phyloP scores from a whole-genome alignment of 306 rosid species.

The Citrullus amarus region DNA sequence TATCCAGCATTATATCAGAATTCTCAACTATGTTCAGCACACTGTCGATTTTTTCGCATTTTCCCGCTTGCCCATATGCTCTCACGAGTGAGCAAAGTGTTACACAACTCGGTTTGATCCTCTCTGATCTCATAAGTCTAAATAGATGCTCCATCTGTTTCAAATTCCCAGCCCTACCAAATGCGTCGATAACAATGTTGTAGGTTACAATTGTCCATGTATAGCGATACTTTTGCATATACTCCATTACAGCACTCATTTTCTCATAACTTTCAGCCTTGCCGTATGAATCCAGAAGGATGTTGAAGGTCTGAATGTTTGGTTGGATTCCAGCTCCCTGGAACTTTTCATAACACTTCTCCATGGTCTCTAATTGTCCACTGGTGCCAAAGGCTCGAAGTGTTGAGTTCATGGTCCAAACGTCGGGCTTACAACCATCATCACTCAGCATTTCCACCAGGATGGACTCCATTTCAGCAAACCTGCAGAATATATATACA shows the following conservation, averaged over 20 bases:
- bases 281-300: constrained; percentile 74
- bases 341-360: constrained; percentile 75
- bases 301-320: constrained; percentile 74
- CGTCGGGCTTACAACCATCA: constrained; percentile 60
- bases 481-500: constrained; percentile 27
- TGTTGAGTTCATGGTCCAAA: constrained; percentile 93
- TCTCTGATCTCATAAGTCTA: constrained; percentile 79
- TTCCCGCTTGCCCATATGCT: constrained; percentile 73
- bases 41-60: constrained; percentile 53
- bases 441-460: constrained; percentile 69
- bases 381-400: constrained; percentile 77
- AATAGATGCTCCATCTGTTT: constrained; percentile 88
- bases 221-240: constrained; percentile 85
- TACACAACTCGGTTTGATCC: constrained; percentile 86
- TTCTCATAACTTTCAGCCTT: constrained; percentile 48
- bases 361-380: constrained; percentile 87
- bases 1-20: constrained; percentile 57
- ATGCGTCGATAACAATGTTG: constrained; percentile 82
- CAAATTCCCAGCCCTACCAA: constrained; percentile 87
- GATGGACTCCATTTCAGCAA: constrained; percentile 74
- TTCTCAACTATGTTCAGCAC: constrained; percentile 64
- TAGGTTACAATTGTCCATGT: constrained; percentile 87
- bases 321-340: constrained; percentile 82
- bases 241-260: constrained; percentile 89
- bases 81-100: constrained; percentile 76